phyloP scores from a whole-genome alignment of 345 rosid genomes.

The Camelina laxa region DNA sequence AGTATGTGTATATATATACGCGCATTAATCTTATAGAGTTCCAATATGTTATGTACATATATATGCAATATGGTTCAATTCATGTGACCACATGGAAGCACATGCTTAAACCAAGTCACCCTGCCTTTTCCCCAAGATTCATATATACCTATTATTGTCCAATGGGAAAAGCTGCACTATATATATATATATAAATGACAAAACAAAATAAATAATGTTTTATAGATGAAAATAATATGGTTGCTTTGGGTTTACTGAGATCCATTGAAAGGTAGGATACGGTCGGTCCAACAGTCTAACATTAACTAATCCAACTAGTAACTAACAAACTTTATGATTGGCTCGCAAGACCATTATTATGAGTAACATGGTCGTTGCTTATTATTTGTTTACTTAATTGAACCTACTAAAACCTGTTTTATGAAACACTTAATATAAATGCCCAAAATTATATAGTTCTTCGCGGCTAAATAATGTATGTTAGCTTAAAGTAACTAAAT shows the following conservation, averaged over 20 bases:
- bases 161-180: background rate
- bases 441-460: background rate
- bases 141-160: slow-evolving; percentile 36
- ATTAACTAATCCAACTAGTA: slow-evolving; percentile 45
- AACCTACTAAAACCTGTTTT: slow-evolving; percentile 36
- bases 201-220: background rate
- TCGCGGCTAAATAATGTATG: background rate
- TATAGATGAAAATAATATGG: slow-evolving; percentile 29
- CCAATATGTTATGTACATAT: slow-evolving; percentile 12
- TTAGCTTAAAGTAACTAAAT: background rate
- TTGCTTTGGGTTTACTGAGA: slow-evolving; percentile 30
- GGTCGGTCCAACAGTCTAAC: slow-evolving; percentile 43
- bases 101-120: slow-evolving; percentile 34
- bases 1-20: background rate
- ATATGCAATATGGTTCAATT: slow-evolving; percentile 33
- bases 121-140: slow-evolving; percentile 22
- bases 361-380: slow-evolving; percentile 45
- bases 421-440: slow-evolving; percentile 4
- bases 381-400: slow-evolving; percentile 21
- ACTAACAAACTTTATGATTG: slow-evolving; percentile 45
- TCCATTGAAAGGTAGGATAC: slow-evolving; percentile 32
- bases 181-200: slow-evolving; percentile 16
- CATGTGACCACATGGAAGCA: slow-evolving; percentile 50
- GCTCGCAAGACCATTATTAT: slow-evolving; percentile 38
- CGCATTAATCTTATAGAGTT: slow-evolving; percentile 11